Percentiles rank a stretch among this genome's conserved stretches.
These are phyloP conservation scores for Zasmidium angulare DNA, from an alignment of 2,329 filamentous ascomycete genomes.

Conservation along the genomic window DNA sequence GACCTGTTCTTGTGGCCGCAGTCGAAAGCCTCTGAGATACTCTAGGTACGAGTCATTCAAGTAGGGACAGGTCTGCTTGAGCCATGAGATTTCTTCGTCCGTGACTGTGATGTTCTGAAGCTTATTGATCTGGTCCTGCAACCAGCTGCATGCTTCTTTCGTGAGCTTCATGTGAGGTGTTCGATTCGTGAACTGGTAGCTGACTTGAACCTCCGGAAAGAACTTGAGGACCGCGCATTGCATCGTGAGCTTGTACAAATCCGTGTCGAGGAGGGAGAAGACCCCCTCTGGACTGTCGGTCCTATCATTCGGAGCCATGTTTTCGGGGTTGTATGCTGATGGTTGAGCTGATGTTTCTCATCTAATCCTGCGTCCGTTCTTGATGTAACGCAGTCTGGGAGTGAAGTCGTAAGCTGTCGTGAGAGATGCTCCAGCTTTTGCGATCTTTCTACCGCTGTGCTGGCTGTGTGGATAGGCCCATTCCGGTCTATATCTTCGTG, in stretches of 20 bases:
- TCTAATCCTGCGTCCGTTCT: too few relatives aligned
- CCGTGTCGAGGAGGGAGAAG: slow-evolving; percentile 53
- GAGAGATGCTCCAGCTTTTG: not conserved
- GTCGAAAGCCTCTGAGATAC: slow-evolving; percentile 77
- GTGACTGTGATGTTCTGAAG: slow-evolving; percentile 79
- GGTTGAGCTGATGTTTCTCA: too few relatives aligned
- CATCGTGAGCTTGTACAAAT: slow-evolving; percentile 97
- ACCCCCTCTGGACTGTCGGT: slow-evolving; percentile 35
- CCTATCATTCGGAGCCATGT: slow-evolving; percentile 20
- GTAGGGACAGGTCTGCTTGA: slow-evolving; percentile 77
- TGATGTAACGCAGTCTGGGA: too few relatives aligned
- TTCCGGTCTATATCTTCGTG: not conserved
- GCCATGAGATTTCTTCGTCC: slow-evolving; percentile 74
- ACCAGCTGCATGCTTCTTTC: slow-evolving; percentile 79
- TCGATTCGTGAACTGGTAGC: slow-evolving; percentile 92
- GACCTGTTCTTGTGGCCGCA: slow-evolving; percentile 80
- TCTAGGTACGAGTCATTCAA: slow-evolving; percentile 73
- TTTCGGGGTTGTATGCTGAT: not conserved
- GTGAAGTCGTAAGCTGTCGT: not conserved
- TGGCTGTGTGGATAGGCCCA: too few relatives aligned
- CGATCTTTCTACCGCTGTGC: too few relatives aligned
- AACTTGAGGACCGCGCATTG: slow-evolving; percentile 94
- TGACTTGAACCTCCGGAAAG: slow-evolving; percentile 77
- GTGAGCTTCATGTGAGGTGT: slow-evolving; percentile 92
- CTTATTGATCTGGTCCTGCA: slow-evolving; percentile 78